Evolutionary conservation across 139 green algal genomes (phyloP).

Genomic region (Trebouxia sp.): DNA sequence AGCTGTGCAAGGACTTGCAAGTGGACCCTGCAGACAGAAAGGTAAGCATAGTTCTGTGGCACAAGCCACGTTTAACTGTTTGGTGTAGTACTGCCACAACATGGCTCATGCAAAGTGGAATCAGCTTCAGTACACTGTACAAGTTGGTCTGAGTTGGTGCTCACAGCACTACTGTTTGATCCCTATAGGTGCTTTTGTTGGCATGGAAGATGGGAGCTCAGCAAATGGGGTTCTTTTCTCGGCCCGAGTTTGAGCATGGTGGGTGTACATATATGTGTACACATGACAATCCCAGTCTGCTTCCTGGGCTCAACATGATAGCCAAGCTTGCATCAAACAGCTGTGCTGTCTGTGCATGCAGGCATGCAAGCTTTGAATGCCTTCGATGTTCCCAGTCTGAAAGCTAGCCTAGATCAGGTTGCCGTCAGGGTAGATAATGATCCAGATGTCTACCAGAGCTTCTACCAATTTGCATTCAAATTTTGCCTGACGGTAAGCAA

Average conservation of each 20-base stretch:
- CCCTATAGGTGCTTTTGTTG: conserved; percentile 53
- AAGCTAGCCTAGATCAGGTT: background rate
- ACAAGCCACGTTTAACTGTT: background rate
- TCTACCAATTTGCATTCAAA: conserved; percentile 61
- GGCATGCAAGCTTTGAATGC: background rate
- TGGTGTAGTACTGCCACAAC: background rate
- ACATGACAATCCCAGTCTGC: background rate
- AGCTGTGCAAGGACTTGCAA: conserved; percentile 58
- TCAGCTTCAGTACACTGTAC: background rate
- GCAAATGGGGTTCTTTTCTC: conserved; percentile 64
- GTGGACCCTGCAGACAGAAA: conserved; percentile 51
- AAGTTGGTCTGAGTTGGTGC: background rate
- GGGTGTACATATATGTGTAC: background rate
- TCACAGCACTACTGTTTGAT: background rate
- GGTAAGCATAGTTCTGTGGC: background rate
- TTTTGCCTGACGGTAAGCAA: conserved; percentile 58
- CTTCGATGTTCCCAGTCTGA: background rate
- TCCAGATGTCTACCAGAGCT: conserved; percentile 37
- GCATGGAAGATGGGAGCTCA: conserved; percentile 57
- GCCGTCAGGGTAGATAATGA: background rate
- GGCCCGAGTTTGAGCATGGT: conserved; percentile 43
- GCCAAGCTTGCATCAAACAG: background rate
- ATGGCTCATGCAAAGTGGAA: background rate
- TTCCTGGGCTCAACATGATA: background rate
- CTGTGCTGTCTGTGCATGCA: background rate